Percentiles rank a stretch among this genome's conserved stretches.
phyloP scores from a whole-genome alignment of 2,329 filamentous ascomycete genomes.

The Cercospora sesami region DNA sequence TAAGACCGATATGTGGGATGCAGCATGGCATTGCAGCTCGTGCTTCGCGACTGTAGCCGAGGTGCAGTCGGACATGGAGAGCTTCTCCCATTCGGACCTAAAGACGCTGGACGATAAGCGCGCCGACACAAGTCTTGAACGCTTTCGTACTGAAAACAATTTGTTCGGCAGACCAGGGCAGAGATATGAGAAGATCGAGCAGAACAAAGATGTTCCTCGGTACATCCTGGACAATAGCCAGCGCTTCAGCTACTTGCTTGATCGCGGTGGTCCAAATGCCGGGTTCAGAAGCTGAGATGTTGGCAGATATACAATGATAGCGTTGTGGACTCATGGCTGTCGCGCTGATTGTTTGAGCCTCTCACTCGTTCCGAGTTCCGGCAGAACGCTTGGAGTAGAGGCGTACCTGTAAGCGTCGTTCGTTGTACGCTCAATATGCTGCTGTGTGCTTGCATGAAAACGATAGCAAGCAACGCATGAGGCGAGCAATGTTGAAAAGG shows the following conservation, averaged over 20 bases:
- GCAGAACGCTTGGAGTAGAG: not conserved
- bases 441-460: not conserved
- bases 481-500: not conserved
- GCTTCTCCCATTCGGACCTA: slow-evolving; percentile 46
- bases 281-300: slow-evolving; percentile 23
- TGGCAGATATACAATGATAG: not conserved
- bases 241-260: slow-evolving; percentile 43
- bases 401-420: not conserved
- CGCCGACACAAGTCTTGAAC: not conserved
- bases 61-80: slow-evolving; percentile 45
- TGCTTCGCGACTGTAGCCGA: slow-evolving; percentile 60
- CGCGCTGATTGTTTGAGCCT: not conserved
- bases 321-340: not conserved
- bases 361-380: not conserved
- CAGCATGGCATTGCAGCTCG: slow-evolving; percentile 63
- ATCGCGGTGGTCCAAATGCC: slow-evolving; percentile 44
- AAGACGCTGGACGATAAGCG: slow-evolving; percentile 55
- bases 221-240: slow-evolving; percentile 43
- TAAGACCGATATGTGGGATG: slow-evolving; percentile 50
- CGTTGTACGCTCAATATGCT: not conserved
- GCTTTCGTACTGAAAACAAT: not conserved
- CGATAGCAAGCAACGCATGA: not conserved
- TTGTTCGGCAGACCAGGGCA: slow-evolving; percentile 36
- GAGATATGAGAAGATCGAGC: slow-evolving; percentile 51
- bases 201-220: slow-evolving; percentile 56